Percentiles rank a stretch among this genome's conserved stretches.
phyloP scores from a whole-genome alignment of 1,139 yeast species.

The Hanseniaspora gamundiae region DNA sequence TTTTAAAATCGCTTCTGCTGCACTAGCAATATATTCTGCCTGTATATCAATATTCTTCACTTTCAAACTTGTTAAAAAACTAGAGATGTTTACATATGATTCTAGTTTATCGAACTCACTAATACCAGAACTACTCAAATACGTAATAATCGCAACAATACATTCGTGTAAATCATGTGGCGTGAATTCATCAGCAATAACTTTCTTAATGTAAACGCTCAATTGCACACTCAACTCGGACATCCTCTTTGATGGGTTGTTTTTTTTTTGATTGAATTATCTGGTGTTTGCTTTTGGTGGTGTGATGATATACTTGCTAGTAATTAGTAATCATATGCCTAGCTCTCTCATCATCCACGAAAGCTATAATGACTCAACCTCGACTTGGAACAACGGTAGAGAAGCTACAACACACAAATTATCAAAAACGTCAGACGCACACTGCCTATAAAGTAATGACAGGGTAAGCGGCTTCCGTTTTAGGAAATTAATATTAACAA shows the following conservation, averaged over 20 bases:
- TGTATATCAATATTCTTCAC: slow-evolving; percentile 69
- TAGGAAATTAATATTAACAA: neutral
- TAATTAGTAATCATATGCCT: no score
- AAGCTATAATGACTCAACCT: no score
- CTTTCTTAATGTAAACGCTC: neutral
- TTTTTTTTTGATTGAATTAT: neutral
- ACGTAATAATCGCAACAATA: slow-evolving; percentile 12
- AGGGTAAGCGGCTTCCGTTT: neutral
- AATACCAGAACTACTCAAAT: slow-evolving; percentile 8
- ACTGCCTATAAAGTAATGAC: no score
- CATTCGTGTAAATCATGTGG: slow-evolving; percentile 20
- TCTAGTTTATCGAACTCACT: slow-evolving; percentile 5
- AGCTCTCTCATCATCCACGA: no score
- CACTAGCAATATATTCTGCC: slow-evolving; percentile 73
- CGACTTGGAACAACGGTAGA: no score
- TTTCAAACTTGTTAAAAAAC: slow-evolving; percentile 69
- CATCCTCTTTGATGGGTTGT: neutral
- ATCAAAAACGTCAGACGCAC: no score
- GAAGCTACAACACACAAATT: no score
- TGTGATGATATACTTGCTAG: no score
- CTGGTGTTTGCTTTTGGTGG: no score
- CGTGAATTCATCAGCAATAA: slow-evolving; percentile 9
- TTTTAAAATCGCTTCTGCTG: slow-evolving; percentile 57
- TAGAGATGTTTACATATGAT: slow-evolving; percentile 50
- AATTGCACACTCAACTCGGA: neutral